Base-by-base conservation (phyloP, 2,329 filamentous ascomycete genomes). In the Curvularia spicifera region DNA sequence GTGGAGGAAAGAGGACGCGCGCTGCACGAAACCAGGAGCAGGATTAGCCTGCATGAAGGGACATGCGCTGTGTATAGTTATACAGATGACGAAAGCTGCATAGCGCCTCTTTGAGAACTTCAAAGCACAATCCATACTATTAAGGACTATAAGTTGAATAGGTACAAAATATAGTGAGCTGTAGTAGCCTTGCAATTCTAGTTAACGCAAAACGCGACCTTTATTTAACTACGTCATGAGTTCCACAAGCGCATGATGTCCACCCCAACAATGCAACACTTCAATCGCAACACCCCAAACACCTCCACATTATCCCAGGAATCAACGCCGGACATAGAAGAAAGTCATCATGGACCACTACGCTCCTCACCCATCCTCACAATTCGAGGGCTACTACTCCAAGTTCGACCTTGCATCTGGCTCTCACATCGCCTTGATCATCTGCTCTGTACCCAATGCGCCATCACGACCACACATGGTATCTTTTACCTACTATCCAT, bases 321-420 rank as follows among this genome's bases (percentile, higher is more conserved):
- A 3, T 12, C 3, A n/a, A 13, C 24, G 20, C 12, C 6, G 5
- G 9, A 8, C 24, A 13, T n/a, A 18, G 9, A 13, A 6, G 12
- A n/a, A 3, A 53, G 22, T 10, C 12, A 39, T 13, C 49, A 79
- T 79, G 75, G 75, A 82, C 56, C 78, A 81, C 61, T 76, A 71
- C 53, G 72, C 71, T 6, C 81, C 81, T 2, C 82, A 83, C 59
- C 63, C 63, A 1, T 62, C 53, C 33, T 67, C 80, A 28, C 72
- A 71, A 31, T 83, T 84, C 63, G 81, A 84, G 69, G 81, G 81
- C 35, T 83, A 77, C 69, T 83, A 83, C 70, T 80, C 79, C 59
- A 82, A 82, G 61, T 83, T 83, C 66, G 71, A 76, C 51, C 75
- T 83, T 6, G 76, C 78, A 15, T 80, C 78, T 3, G 80, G 80